Base-by-base conservation (phyloP, 1,284 basidiomycete genomes). In the Heliocybe sulcata region DNA sequence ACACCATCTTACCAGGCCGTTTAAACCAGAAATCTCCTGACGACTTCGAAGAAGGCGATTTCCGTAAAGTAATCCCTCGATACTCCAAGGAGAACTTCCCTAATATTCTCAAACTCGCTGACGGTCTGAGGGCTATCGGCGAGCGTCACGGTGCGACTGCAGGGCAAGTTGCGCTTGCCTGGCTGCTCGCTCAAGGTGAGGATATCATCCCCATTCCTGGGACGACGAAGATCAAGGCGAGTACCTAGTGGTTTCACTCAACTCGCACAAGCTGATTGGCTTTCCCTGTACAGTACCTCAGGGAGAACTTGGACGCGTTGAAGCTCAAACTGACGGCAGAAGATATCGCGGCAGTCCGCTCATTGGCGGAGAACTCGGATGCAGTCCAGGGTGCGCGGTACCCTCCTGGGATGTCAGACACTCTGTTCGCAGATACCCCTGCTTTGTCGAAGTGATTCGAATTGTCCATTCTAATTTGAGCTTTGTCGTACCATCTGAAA, bases 101-200 rank as follows among this genome's bases (percentile, higher is more conserved):
- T 14, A 70, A 73, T 59, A 77, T 79, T 61, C 61, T 76, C 29
- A 62, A 70, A 51, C 61, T 79, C 23, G 73, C 69, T 1, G 65
- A 74, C n/a, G 65, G 69, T 45, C 58, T 79, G 25, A 57, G 57
- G 11, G 53, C 52, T 12, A 58, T 76, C 54, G 75, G 69, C 0
- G 49, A 63, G 51, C 65, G 65, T 55, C 67, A 72, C 58, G 57
- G 60, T 22, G 65, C 68, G 23, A 73, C 76, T 0, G 55, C 74
- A 0, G 69, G 72, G 0, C 77, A 80, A 62, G 63, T 78, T 26
- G 61, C 69, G 0, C 67, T 80, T 14, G 75, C 77, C 0, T 79
- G 77, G 77, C 56, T 77, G 22, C 63, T 71, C 31, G 67, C 67
- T 14, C 72, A 70, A 64, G 69, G 68, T 51, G 63, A 63, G 27